Conservation (phyloP, 208 protist species). For the Herpetomonas tarakana region DNA sequence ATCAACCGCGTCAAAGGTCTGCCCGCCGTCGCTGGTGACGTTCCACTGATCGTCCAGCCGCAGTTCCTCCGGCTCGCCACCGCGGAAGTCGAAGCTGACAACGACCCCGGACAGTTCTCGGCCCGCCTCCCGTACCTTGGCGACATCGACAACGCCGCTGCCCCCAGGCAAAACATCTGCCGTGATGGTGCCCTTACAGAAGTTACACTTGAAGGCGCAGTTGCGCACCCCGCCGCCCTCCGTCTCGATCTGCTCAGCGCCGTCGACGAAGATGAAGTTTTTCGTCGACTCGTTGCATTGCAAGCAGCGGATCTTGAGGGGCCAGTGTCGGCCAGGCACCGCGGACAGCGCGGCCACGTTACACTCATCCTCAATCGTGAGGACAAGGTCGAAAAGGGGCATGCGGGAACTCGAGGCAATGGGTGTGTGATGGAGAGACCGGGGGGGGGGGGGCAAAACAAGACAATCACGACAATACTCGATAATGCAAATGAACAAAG, state of each 20-base stretch:
- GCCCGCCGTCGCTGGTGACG: constrained; percentile 21
- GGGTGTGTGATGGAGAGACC: neutral
- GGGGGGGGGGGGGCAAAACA: too few relatives aligned
- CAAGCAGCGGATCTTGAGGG: constrained; percentile 49
- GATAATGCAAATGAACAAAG: too few relatives aligned
- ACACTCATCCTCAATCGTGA: constrained; percentile 51
- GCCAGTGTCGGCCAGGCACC: constrained; percentile 30
- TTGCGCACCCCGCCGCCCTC: constrained; percentile 56
- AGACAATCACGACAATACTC: too few relatives aligned
- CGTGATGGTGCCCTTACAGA: constrained; percentile 47
- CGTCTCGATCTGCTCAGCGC: constrained; percentile 29
- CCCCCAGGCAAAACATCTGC: constrained; percentile 22
- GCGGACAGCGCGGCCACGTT: constrained; percentile 40
- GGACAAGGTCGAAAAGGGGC: constrained; percentile 51
- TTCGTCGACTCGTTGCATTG: constrained; percentile 46
- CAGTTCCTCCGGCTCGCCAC: constrained; percentile 55
- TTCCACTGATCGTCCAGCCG: constrained; percentile 64
- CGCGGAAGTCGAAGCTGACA: constrained; percentile 57
- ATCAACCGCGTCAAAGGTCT: constrained; percentile 29
- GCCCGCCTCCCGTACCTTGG: constrained; percentile 2
- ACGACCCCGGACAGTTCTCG: constrained; percentile 8
- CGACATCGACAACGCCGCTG: neutral
- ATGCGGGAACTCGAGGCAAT: constrained; percentile 16
- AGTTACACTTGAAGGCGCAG: constrained; percentile 48
- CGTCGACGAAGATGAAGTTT: constrained; percentile 54